Evolutionary conservation across 1,284 basidiomycete genomes (phyloP), one percentile per base, ranked within the genome.

Genomic region (Cutaneotrichosporon dermatis): DNA sequence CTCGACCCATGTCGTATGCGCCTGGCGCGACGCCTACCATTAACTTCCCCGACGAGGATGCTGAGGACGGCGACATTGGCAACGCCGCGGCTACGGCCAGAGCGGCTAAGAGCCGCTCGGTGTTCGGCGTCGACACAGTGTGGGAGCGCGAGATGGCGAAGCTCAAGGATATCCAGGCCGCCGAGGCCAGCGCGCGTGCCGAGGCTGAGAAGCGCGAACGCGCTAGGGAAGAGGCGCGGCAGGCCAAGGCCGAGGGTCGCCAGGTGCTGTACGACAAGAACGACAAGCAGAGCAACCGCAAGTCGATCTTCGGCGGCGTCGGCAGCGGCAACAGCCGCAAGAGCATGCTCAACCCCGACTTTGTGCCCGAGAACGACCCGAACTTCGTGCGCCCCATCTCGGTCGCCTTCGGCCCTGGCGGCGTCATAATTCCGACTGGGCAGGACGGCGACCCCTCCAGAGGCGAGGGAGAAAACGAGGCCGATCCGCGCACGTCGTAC

Each of bases 71-170:
- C 8, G 51, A 53, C 34, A 12, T 53, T 9, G 51, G 51, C 12
- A 48, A 41, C 12, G 36, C 40, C 10, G 51, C 37, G 2, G 6
- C 15, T 12, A 40, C 40, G 35, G 35, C 15, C n/a, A 51, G 35
- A 36, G 62, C 74, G 50, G 55, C 62, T 15, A 74, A 74, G 52
- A 69, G 69, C 1, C 64, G 62, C 43, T 76, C 72, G 6, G 74
- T 78, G 0, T 78, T 76, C 57, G 75, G 77, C 7, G 72, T 74
- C 7, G 76, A 77, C 63, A 66, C 68, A 45, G 43, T 78, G 9
- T 79, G 76, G 77, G 72, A 78, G 54, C 66, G 65, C 35, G 77
- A 78, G 56, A 68, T 77, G 70, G 65, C 62, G 34, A 77, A 75
- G 61, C 60, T 77, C 37, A 68, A 67, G 42, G 49, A 61, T 1